Conservation (phyloP, 2,329 filamentous ascomycete species). For the Venturia asperata region DNA sequence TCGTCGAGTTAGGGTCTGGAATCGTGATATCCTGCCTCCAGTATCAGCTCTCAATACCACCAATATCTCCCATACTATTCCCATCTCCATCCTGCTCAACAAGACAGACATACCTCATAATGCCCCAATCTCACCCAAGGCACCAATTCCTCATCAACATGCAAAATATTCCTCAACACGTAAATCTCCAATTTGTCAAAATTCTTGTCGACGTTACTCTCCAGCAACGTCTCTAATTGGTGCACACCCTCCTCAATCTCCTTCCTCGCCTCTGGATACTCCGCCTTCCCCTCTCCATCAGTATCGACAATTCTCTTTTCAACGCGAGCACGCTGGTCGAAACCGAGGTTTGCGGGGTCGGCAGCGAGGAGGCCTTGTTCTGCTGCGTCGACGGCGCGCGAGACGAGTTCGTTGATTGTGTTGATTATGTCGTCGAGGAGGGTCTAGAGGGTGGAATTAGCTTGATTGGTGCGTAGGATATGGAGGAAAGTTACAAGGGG, state of each 20-base stretch:
- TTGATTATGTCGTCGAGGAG: constrained; percentile 98
- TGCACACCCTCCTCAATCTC: constrained; percentile 77
- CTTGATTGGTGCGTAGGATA: constrained; percentile 19
- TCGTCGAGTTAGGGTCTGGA: constrained; percentile 17
- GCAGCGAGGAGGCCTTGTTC: constrained; percentile 73
- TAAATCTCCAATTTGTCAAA: constrained; percentile 61
- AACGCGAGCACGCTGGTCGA: constrained; percentile 47
- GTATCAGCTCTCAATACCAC: background rate
- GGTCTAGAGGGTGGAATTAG: constrained; percentile 47
- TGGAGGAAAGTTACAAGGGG: constrained; percentile 59
- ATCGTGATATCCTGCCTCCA: constrained; percentile 4
- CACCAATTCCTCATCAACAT: constrained; percentile 53
- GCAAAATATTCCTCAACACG: constrained; percentile 67
- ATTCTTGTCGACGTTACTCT: constrained; percentile 44
- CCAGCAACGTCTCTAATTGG: constrained; percentile 44
- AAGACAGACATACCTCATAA: constrained; percentile 57
- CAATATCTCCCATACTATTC: background rate
- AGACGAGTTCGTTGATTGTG: constrained; percentile 86
- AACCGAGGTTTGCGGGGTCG: constrained; percentile 73
- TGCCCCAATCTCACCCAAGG: constrained; percentile 76
- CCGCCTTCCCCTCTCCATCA: constrained; percentile 34
- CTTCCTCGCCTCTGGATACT: constrained; percentile 46
- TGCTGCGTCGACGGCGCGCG: constrained; percentile 79
- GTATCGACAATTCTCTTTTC: constrained; percentile 38
- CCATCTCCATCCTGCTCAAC: background rate